These are phyloP conservation scores for Uronychia binucleata DNA, from an alignment of 73 alveolate genomes.

Conservation along the genomic window DNA sequence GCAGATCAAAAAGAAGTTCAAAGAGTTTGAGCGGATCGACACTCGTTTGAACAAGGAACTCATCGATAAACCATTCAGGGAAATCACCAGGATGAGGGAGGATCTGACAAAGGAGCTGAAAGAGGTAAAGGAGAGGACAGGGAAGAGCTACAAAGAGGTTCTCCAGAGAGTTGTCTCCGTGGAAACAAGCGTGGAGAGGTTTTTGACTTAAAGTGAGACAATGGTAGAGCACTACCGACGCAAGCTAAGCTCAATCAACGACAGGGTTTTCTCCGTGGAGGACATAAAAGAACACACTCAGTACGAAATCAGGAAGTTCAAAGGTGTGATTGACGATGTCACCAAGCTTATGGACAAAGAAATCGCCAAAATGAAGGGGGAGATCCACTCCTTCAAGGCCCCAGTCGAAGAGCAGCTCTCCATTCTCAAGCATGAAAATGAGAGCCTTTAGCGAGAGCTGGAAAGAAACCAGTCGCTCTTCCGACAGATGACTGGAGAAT, in stretches of 20 bases:
- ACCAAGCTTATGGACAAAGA: background rate
- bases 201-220: constrained; percentile 12
- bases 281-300: background rate
- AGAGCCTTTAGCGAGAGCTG: background rate
- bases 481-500: background rate
- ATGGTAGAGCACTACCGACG: constrained; percentile 20
- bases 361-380: background rate
- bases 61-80: constrained; percentile 32
- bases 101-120: constrained; percentile 22
- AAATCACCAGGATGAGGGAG: constrained; percentile 25
- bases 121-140: constrained; percentile 13
- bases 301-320: constrained; percentile 17
- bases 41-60: constrained; percentile 32
- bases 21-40: constrained; percentile 28
- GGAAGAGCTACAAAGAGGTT: constrained; percentile 19
- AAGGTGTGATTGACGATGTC: background rate
- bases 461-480: background rate
- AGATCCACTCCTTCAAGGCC: background rate
- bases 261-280: background rate
- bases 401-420: background rate
- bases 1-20: constrained; percentile 6
- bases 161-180: constrained; percentile 18
- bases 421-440: background rate
- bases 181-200: constrained; percentile 17
- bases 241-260: background rate